Conservation (phyloP, 257 asterid species). For the Rhazya stricta region DNA sequence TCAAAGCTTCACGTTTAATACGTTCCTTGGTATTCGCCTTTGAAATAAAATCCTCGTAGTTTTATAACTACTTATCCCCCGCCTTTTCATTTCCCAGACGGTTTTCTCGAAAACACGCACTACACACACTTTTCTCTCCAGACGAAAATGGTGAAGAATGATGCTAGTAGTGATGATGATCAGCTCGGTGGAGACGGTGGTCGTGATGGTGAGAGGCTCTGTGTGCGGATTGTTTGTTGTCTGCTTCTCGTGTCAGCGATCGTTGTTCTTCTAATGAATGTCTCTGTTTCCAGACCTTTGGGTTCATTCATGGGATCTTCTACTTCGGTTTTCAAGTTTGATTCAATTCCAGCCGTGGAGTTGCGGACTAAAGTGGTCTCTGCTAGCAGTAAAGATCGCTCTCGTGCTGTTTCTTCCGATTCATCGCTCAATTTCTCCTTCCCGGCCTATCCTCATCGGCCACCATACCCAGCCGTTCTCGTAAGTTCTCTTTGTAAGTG, state of each 20-base stretch:
- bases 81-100: constrained; percentile 8
- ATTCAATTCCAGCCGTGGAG: neutral
- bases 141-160: neutral
- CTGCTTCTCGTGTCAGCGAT: neutral
- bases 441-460: constrained; percentile 6
- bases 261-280: neutral
- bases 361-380: neutral
- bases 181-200: no score
- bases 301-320: neutral
- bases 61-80: neutral
- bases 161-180: neutral
- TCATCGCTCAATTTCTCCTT: neutral
- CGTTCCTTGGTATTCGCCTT: neutral
- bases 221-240: neutral
- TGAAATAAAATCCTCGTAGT: neutral
- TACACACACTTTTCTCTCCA: no score
- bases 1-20: neutral
- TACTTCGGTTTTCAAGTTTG: neutral
- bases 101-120: neutral
- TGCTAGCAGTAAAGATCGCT: neutral
- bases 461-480: neutral
- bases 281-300: neutral
- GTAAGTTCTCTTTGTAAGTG: neutral
- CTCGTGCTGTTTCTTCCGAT: constrained; percentile 3
- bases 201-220: no score